Conservation (phyloP, 148 eudicot species). For the Talinum fruticosum region DNA sequence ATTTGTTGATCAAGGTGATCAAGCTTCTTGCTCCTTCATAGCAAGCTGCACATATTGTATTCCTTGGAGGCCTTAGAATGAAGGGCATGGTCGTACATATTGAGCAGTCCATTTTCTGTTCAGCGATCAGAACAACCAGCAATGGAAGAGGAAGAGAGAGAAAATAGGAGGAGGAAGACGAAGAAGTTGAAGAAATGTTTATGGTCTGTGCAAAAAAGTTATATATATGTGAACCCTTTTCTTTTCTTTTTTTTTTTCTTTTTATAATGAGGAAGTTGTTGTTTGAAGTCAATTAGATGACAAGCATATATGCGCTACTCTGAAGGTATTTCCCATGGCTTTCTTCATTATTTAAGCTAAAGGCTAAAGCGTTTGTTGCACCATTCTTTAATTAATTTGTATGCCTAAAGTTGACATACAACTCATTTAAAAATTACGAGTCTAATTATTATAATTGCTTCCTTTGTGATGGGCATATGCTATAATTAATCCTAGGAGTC, state of each 20-base stretch:
- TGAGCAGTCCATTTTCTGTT: slow-evolving; percentile 64
- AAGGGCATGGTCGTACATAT: slow-evolving; percentile 80
- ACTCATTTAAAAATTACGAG: not conserved
- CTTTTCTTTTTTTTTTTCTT: not conserved
- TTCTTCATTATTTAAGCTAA: slow-evolving; percentile 4
- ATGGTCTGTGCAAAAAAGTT: not conserved
- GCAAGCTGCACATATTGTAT: slow-evolving; percentile 77
- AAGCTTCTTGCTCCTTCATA: slow-evolving; percentile 72
- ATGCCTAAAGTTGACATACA: slow-evolving; percentile 3
- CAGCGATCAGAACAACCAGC: not conserved
- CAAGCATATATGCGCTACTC: slow-evolving; percentile 23
- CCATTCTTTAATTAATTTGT: slow-evolving; percentile 11
- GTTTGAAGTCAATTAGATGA: slow-evolving; percentile 35
- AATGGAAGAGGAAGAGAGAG: not conserved
- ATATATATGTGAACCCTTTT: not conserved
- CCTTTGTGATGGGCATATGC: slow-evolving; percentile 6
- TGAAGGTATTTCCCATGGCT: slow-evolving; percentile 12
- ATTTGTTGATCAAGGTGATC: slow-evolving; percentile 53
- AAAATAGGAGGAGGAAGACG: not conserved
- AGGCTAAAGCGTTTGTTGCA: slow-evolving; percentile 25
- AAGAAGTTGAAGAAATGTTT: not conserved
- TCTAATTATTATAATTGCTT: slow-evolving; percentile 12
- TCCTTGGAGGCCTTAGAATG: slow-evolving; percentile 77
- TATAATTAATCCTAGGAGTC: not conserved
- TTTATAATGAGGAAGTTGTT: not conserved